Evolutionary conservation across 306 rosid species (phyloP).

Genomic region (Prunus mira): DNA sequence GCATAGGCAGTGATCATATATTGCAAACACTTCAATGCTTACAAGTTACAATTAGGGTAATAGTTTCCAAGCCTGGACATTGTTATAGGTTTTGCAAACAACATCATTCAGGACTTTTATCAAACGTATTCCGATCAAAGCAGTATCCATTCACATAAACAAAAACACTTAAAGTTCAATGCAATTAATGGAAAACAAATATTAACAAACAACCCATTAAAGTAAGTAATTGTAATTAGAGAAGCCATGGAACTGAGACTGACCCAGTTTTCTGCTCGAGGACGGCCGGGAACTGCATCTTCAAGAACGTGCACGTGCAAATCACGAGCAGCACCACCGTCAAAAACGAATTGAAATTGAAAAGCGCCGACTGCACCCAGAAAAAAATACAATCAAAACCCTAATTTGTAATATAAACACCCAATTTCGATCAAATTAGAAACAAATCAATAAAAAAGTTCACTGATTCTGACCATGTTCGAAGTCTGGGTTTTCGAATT

Average conservation of each 20-base stretch:
- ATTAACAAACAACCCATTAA: background rate
- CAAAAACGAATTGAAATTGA: constrained; percentile 78
- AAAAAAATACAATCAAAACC: background rate
- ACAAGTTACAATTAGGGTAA: too few relatives aligned
- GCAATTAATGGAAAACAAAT: background rate
- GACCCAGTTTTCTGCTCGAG: constrained; percentile 78
- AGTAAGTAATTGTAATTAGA: background rate
- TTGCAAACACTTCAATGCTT: background rate
- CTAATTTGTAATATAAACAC: background rate
- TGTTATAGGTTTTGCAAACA: background rate
- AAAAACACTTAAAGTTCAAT: background rate
- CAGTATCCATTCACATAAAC: background rate
- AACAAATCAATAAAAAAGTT: background rate
- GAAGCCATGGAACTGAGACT: background rate
- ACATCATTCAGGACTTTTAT: background rate
- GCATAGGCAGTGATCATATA: background rate
- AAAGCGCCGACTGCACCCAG: constrained; percentile 66
- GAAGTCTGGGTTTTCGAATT: background rate
- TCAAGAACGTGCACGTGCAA: constrained; percentile 75
- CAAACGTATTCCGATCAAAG: background rate
- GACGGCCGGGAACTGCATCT: constrained; percentile 76
- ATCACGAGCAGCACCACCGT: constrained; percentile 75
- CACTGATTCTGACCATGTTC: constrained; percentile 35
- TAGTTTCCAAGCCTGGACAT: background rate
- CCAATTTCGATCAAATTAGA: background rate